Base-by-base conservation (phyloP, 306 rosid species). In the Prosopis cineraria region DNA sequence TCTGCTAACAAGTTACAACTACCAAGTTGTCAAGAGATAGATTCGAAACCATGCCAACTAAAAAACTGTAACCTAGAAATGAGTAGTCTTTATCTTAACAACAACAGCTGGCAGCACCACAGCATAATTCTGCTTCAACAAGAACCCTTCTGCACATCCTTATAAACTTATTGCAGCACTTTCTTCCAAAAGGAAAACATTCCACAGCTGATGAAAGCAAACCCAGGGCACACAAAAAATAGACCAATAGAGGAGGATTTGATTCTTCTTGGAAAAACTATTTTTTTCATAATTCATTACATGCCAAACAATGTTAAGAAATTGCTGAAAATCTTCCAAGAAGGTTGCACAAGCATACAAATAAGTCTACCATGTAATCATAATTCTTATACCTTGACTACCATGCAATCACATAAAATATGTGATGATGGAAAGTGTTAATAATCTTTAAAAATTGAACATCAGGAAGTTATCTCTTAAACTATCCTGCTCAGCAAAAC, bases 401-500 rank as follows among this genome's bases (percentile, higher is more conserved):
- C 60, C 8, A 24, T 45, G 9, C 12, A 75, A 47, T 72, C 69
- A 72, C 10, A 34, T 27, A 66, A 72, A 79, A 65, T 64, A 10
- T 24, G 34, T 53, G 22, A 69, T 34, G 59, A 14, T 24, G 19
- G 24, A 50, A 71, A 52, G 44, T 10, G 4, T 14, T 27, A 43
- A 68, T 68, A 4, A 25, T 48, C 29, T 33, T 50, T n/a, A 2
- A 45, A 39, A 31, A 73, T 40, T 59, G 30, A 77, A 65, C 55
- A 79, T 25, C 36, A 50, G 24, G 73, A 65, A 71, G 41, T 44
- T 60, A 13, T 81, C 71, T 52, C 53, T 43, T 62, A 68, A 13
- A 62, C 75, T 33, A 78, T 48, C 43, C 31, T 12, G 16, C 67
- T 48, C 45, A 58, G 75, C 55, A 80, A 40, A 68, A 59, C 40